phyloP scores from a whole-genome alignment of 2,329 filamentous ascomycete species.

The Diaporthe nobilis region DNA sequence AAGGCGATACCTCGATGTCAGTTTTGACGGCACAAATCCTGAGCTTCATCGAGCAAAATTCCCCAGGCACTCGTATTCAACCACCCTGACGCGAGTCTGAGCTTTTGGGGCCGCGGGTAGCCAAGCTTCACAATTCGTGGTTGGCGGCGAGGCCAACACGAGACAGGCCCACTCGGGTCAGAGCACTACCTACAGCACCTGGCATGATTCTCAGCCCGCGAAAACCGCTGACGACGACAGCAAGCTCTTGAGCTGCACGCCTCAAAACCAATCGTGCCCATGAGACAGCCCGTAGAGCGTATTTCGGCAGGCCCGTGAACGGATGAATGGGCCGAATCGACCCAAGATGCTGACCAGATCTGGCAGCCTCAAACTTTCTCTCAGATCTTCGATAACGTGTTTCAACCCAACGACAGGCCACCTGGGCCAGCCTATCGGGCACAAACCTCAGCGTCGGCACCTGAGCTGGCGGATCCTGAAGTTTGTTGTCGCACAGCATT shows the following conservation, averaged over 20 bases:
- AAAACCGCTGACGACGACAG: not conserved
- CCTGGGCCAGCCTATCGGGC: slow-evolving; percentile 18
- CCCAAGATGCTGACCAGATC: slow-evolving; percentile 32
- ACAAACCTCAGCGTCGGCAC: slow-evolving; percentile 7
- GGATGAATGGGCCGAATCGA: slow-evolving; percentile 7
- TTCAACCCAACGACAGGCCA: slow-evolving; percentile 14
- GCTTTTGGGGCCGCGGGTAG: not conserved
- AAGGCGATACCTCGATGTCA: not conserved
- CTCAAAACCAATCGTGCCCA: not conserved
- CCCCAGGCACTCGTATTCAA: not conserved
- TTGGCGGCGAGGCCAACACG: slow-evolving; percentile 2
- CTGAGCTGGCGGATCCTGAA: slow-evolving; percentile 24
- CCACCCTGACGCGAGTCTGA: not conserved
- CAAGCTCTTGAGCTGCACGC: not conserved
- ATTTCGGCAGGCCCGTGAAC: slow-evolving; percentile 14
- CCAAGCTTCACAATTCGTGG: slow-evolving; percentile 7
- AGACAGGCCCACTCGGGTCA: slow-evolving; percentile 2
- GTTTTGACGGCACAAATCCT: not conserved
- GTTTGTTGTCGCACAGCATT: slow-evolving; percentile 21
- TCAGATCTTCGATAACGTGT: slow-evolving; percentile 28
- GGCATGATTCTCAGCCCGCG: slow-evolving; percentile 23
- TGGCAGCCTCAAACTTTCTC: slow-evolving; percentile 23
- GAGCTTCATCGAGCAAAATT: not conserved
- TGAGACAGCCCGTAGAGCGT: not conserved
- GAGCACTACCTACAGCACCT: slow-evolving; percentile 14